Evolutionary conservation across 306 rosid species (phyloP), one percentile per base, ranked within the genome.

Genomic region (Hippophae tibetana): DNA sequence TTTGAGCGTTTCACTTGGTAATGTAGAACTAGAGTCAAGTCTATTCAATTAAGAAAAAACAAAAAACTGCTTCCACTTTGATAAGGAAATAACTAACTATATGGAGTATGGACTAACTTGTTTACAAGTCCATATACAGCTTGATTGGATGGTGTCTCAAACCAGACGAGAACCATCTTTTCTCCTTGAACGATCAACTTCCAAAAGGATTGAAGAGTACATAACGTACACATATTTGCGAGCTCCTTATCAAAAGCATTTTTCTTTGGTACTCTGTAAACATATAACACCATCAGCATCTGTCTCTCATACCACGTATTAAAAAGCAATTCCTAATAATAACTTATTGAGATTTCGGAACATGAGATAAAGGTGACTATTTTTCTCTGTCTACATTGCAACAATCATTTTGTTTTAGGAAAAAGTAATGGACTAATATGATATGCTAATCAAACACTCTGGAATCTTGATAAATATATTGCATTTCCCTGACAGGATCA

Each of bases 181-280:
- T 92, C 96, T 63, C 98, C 98, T 76, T 92, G 96, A 76, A 92
- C 95, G 69, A 92, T 74, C 81, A 87, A 69, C 78, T 92, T 92
- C 69, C 85, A 75, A 61, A 83, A 77, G 58, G 98, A 92, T 75
- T 92, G 98, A 62, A 83, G 74, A 54, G 95, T 86, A 72, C 85
- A 92, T 68, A 92, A 52, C 48, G 77, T 62, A 69, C 98, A 92
- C 98, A 92, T 83, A 74, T 83, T 85, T 61, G 87, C 72, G 61
- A 92, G 80, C 76, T 92, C 81, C 71, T 66, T 64, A 52, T 92
- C 98, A 85, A 79, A 81, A 72, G 49, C 81, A 54, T 78, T 58
- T 57, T 71, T 65, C 65, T 79, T 76, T 69, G 76, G 80, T 55
- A 65, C 58, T 71, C 98, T 87, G 84, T 48, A 76, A 81, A 78